Evolutionary conservation across 2,329 filamentous ascomycete species (phyloP), one percentile per base, ranked within the genome.

Genomic region (Emmonsia crescens): DNA sequence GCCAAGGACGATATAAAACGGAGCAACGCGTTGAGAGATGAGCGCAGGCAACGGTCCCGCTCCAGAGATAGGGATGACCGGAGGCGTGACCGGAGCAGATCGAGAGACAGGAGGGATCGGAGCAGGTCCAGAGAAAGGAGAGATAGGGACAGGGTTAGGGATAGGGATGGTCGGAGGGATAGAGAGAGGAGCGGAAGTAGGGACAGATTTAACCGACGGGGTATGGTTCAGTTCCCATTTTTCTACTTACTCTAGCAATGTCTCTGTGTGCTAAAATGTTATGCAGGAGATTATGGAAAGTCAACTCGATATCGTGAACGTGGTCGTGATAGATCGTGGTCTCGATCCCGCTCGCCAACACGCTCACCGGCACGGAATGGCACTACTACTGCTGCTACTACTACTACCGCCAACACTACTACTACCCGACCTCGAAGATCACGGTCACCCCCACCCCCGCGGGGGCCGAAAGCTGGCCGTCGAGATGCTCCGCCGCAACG

Each of bases 31-130:
- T 63, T 66, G 59, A 67, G 71, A 48, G 69, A 77, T 60, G 77
- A 80, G 63, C 69, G 72, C 57, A 72, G 74, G 62, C 72, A 73
- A 62, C 72, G 74, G 42, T 76, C 75, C 40, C 71, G 72, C 27
- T 76, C 74, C 38, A 69, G 72, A 68, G 74, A 77, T 55, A 56
- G 33, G 29, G 70, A 69, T 33, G 74, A 77, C 36, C 75, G 73
- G 66, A 71, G 76, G 60, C 69, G 73, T 64, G 75, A 79, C 48
- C 70, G 75, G 61, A 79, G 76, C 67, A 72, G 75, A 66, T 79
- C 78, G 44, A 71, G 74, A 64, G 76, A 78, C 61, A 71, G 74
- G 61, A 69, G 68, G 58, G 60, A 62, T 38, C 60, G 70, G 63
- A 74, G 62, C 69, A 73, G 38, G 72, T 76, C 60, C 74, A 77